Percentiles rank a stretch among this genome's conserved stretches.
Conservation (phyloP, 2,329 filamentous ascomycete genomes). For the Akanthomyces dipterigenus region DNA sequence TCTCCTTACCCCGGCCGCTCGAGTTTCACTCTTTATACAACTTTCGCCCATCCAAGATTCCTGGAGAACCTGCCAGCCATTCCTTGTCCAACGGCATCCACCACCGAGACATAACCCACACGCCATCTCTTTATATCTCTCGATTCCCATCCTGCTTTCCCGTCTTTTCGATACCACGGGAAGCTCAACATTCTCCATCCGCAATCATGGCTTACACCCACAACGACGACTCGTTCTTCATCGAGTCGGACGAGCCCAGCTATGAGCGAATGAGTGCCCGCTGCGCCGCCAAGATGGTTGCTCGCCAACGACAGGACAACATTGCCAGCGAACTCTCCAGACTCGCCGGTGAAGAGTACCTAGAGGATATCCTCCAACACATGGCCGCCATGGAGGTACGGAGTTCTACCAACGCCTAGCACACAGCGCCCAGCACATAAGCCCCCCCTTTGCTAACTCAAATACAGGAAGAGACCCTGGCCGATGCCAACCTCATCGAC, state of each 20-base stretch:
- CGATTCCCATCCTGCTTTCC: slow-evolving; percentile 14
- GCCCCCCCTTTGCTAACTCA: slow-evolving; percentile 27
- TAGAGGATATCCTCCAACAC: slow-evolving; percentile 89
- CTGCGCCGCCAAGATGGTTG: slow-evolving; percentile 71
- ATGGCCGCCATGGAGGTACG: slow-evolving; percentile 88
- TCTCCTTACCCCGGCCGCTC: slow-evolving; percentile 26
- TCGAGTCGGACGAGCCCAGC: slow-evolving; percentile 46
- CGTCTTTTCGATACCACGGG: slow-evolving; percentile 13
- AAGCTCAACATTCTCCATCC: not conserved
- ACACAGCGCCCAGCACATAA: too few relatives aligned
- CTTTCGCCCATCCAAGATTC: slow-evolving; percentile 40
- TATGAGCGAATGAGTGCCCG: slow-evolving; percentile 58
- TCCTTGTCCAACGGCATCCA: slow-evolving; percentile 32
- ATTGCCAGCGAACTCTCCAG: slow-evolving; percentile 85
- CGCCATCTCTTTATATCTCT: slow-evolving; percentile 20
- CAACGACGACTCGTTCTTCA: slow-evolving; percentile 45
- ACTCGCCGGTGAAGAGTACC: slow-evolving; percentile 79
- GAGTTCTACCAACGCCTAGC: not conserved
- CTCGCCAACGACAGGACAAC: slow-evolving; percentile 76
- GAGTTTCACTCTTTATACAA: slow-evolving; percentile 33
- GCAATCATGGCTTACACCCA: slow-evolving; percentile 40
- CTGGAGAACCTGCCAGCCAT: slow-evolving; percentile 45
- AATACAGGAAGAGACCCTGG: slow-evolving; percentile 68
- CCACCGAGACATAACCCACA: slow-evolving; percentile 12
- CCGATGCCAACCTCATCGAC: slow-evolving; percentile 95